phyloP scores from a whole-genome alignment of 192 early-diverging fungal species.

The Gaertneriomyces sp. region DNA sequence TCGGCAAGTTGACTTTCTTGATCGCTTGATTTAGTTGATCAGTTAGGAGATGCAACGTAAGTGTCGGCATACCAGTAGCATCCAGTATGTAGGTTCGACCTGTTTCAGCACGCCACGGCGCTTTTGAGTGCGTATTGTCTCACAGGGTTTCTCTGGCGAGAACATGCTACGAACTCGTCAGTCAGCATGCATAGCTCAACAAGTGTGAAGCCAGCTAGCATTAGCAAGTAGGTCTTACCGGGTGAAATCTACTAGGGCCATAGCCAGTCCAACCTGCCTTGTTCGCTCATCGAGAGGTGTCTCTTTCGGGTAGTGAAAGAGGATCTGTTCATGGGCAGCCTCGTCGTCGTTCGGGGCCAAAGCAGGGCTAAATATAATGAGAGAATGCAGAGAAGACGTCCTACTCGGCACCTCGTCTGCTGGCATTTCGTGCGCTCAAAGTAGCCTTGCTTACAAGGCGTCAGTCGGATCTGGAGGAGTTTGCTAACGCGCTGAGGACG shows the following conservation, averaged over 20 bases:
- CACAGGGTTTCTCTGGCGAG: conserved; percentile 21
- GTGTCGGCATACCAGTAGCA: conserved; percentile 25
- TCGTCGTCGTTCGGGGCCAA: conserved; percentile 17
- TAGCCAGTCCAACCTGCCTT: conserved; percentile 29
- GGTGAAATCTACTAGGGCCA: conserved; percentile 31
- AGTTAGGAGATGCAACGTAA: not conserved
- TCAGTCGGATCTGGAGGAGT: too few species aligned
- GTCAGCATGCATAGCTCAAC: not conserved
- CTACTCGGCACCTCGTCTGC: not conserved
- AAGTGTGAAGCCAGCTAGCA: not conserved
- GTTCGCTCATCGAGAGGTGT: conserved; percentile 22
- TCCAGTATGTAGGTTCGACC: conserved; percentile 33
- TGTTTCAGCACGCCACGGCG: conserved; percentile 23
- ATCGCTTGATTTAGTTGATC: not conserved
- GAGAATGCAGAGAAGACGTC: not conserved
- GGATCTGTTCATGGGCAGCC: conserved; percentile 20
- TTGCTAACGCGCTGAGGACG: too few species aligned
- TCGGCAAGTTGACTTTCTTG: too few species aligned
- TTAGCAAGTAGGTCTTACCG: conserved; percentile 15
- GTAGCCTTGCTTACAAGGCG: too few species aligned
- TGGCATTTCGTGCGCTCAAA: too few species aligned
- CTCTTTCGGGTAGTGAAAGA: conserved; percentile 25
- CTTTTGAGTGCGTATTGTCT: conserved; percentile 28
- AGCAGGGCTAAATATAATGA: conserved; percentile 19
- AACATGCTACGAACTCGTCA: conserved; percentile 25